phyloP scores from a whole-genome alignment of 1,284 basidiomycete genomes.

The Ustilago curta region DNA sequence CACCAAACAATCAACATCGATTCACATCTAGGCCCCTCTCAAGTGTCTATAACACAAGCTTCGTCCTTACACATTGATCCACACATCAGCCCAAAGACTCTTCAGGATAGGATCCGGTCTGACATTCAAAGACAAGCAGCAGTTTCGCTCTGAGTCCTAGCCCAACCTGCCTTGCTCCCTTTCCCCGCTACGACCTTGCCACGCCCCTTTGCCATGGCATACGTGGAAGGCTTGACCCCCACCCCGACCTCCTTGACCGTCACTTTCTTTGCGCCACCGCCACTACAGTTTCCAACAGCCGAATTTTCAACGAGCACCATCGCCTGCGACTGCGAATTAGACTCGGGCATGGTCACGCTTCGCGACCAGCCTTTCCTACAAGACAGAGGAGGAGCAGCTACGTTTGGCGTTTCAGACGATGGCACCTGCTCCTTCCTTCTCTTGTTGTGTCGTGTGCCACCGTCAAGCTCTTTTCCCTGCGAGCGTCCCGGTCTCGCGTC shows the following conservation, averaged over 20 bases:
- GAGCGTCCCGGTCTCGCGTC: conserved; percentile 6
- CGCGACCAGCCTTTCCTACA: conserved; percentile 13
- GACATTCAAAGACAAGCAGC: conserved; percentile 17
- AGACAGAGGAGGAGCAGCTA: conserved; percentile 12
- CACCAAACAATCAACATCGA: not conserved
- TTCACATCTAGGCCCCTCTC: not conserved
- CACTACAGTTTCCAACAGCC: not conserved
- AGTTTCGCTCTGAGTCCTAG: conserved; percentile 24
- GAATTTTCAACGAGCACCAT: conserved; percentile 29
- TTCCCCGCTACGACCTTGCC: not conserved
- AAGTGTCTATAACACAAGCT: not conserved
- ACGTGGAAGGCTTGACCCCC: conserved; percentile 22
- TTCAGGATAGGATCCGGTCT: not conserved
- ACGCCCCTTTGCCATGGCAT: conserved; percentile 13
- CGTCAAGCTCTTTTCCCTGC: conserved; percentile 51
- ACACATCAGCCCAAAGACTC: not conserved
- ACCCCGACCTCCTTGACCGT: conserved; percentile 17
- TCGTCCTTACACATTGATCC: not conserved
- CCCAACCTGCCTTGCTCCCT: conserved; percentile 12
- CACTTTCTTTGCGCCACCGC: not conserved
- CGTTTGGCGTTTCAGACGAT: conserved; percentile 24
- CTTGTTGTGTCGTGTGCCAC: conserved; percentile 23
- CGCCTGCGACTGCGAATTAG: conserved; percentile 7
- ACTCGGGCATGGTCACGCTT: conserved; percentile 24
- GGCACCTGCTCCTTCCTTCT: conserved; percentile 47